Evolutionary conservation across 176 grass and related monocot genomes (phyloP), one percentile per base, ranked within the genome.

Genomic region (Hyparrhenia diplandra): DNA sequence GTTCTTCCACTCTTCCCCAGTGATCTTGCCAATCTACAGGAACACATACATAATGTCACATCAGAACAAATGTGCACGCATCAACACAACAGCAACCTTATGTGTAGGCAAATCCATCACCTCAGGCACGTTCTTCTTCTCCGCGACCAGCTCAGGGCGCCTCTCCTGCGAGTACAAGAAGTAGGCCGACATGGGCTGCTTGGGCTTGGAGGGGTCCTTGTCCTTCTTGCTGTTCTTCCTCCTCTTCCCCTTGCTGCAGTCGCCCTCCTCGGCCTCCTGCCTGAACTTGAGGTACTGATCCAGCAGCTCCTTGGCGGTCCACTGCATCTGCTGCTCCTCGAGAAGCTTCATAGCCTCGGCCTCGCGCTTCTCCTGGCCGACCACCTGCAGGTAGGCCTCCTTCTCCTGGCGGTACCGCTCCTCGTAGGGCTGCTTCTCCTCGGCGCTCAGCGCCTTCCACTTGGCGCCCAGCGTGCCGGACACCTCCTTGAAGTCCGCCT

Each of bases 321-420:
- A 86, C 65, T 90, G 92, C 90, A 88, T 90, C 68, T 95, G 90
- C 71, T 99, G 92, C 51, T 91, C 96, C 78, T 99, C 90, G 5
- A 93, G 80, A 73, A 99, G 96, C 87, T 89, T 99, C 90, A 95
- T 93, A 7, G 92, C 96, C 76, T 95, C 90, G 1, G 82, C 90
- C 90, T 99, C 87, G 17, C 92, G 90, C 65, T 91, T 95, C 85
- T 99, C 90, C 82, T 93, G 84, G 5, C 88, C 93, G 24, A 90
- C 88, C 52, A 99, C 86, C 83, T 95, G 88, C 68, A 95, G 80
- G 75, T 99, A 99, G 8, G 80, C 96, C 51, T 93, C 92, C 80
- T 93, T 93, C 71, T 95, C 96, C 83, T 74, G 71, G 16, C 78
- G 84, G 84, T 99, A 99, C 61, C 83, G 84, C n/a, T 99, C 92